Evolutionary conservation across 1,284 basidiomycete genomes (phyloP).

Genomic region (Stygiomarasmius scandens): DNA sequence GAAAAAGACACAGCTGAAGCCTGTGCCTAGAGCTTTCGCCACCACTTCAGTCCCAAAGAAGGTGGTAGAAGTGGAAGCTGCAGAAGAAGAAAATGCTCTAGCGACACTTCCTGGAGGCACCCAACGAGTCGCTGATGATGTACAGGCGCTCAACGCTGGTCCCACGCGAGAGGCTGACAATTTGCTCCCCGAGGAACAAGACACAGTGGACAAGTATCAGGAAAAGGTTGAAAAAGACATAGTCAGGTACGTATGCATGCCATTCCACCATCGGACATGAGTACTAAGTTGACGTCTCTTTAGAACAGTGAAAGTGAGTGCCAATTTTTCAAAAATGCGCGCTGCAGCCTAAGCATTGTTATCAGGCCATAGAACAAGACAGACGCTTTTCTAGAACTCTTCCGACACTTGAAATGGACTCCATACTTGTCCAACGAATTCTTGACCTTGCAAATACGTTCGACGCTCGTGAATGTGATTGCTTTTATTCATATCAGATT

Average conservation of each 20-base stretch:
- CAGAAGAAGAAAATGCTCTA: constrained; percentile 21
- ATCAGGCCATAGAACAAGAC: constrained; percentile 83
- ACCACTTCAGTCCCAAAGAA: constrained; percentile 91
- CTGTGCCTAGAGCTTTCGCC: constrained; percentile 77
- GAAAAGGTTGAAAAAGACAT: constrained; percentile 92
- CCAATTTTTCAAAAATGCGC: neutral
- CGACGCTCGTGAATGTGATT: constrained; percentile 38
- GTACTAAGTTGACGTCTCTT: constrained; percentile 1
- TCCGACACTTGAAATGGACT: constrained; percentile 67
- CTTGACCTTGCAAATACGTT: constrained; percentile 52
- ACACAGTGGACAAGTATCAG: constrained; percentile 79
- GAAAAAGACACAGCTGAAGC: constrained; percentile 83
- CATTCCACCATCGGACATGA: neutral
- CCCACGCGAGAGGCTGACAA: neutral
- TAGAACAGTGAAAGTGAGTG: constrained; percentile 50
- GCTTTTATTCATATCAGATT: neutral
- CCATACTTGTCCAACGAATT: constrained; percentile 59
- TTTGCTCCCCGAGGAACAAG: constrained; percentile 48
- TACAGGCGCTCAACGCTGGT: constrained; percentile 41
- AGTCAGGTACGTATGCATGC: constrained; percentile 56
- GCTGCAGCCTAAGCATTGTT: neutral
- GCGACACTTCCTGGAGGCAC: constrained; percentile 2
- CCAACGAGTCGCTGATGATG: constrained; percentile 22
- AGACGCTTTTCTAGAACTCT: constrained; percentile 74
- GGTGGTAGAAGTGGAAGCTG: constrained; percentile 34